Base-by-base conservation (phyloP, 2,329 filamentous ascomycete genomes). In the Onygenales sp. region DNA sequence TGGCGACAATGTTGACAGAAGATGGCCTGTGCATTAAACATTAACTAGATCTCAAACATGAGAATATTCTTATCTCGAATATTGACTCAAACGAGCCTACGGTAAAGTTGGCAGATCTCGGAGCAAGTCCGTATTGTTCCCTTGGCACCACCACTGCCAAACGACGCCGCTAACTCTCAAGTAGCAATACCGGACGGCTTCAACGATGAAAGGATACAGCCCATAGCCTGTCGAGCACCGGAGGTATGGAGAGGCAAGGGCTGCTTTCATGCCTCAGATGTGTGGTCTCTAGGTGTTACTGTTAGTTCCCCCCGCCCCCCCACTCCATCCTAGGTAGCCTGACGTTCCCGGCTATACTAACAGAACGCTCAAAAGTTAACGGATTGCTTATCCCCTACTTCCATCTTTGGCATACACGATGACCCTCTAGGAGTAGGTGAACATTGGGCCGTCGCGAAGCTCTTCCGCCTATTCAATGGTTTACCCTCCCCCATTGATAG, bases 31-130 rank as follows among this genome's bases (percentile, higher is more conserved):
- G 13, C 42, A 46, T 48, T 54, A 51, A 31, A 17, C 17, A 44
- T 34, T 47, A 13, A 32, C 17, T 51, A 53, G 54, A 55, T 42
- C 4, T 49, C 9, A 55, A 52, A 53, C 50, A 52, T 45, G 51
- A 50, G 46, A 55, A 55, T 53, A 53, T 55, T 47, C 51, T 55
- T 53, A 17, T 55, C 45, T 55, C 51, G 17, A 51, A 53, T 42
- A 55, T 55, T 40, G 40, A 55, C 51, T 49, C 50, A 21, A 6
- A 17, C 14, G 49, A 50, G 37, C 50, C 53, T 33, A 45, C 33
- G 2, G 51, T 53, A 39, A 55, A 52, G 40, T 46, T 55, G 33
- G 51, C 50, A 32, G 51, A 53, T 55, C 53, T 55, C 21, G 53
- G 53, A 44, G 21, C 49, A 52, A 54, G 53, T 54, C 5, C 13